Percentiles rank a stretch among this genome's conserved stretches.
Conservation (phyloP, 352 stramenopile species). For the Phytophthora tubulina region DNA sequence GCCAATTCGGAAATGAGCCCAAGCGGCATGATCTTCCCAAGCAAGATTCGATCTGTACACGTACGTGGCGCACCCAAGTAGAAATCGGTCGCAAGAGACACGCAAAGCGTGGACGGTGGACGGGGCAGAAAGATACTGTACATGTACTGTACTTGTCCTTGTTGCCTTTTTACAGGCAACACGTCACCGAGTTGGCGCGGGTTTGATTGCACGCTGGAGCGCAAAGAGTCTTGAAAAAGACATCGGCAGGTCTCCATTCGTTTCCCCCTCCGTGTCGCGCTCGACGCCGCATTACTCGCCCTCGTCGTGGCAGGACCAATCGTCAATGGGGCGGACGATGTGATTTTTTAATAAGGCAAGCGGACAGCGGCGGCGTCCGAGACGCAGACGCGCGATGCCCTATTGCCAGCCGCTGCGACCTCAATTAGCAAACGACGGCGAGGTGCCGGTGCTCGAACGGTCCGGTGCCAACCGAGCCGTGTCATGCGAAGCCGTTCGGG, state of each 20-base stretch:
- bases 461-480: slow-evolving; percentile 8
- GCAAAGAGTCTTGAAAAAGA: slow-evolving; percentile 2
- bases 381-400: slow-evolving; percentile 14
- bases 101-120: slow-evolving; percentile 4
- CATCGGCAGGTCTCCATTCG: slow-evolving; percentile 22
- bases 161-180: slow-evolving; percentile 19
- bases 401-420: slow-evolving; percentile 3
- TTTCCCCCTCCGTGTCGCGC: slow-evolving; percentile 21
- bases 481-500: slow-evolving; percentile 4
- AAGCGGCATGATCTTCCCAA: no score
- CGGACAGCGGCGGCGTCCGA: background rate
- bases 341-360: slow-evolving; percentile 18
- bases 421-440: slow-evolving; percentile 18
- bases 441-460: background rate
- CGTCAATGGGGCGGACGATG: background rate
- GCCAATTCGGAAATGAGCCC: slow-evolving; percentile 42
- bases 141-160: slow-evolving; percentile 17
- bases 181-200: background rate
- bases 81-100: slow-evolving; percentile 29
- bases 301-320: slow-evolving; percentile 5
- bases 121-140: background rate
- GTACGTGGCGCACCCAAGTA: slow-evolving; percentile 27
- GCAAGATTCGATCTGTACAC: background rate
- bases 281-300: background rate
- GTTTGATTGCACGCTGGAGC: slow-evolving; percentile 30